phyloP scores from a whole-genome alignment of 495 filamentous ascomycete species.

The Apodospora peruviana region DNA sequence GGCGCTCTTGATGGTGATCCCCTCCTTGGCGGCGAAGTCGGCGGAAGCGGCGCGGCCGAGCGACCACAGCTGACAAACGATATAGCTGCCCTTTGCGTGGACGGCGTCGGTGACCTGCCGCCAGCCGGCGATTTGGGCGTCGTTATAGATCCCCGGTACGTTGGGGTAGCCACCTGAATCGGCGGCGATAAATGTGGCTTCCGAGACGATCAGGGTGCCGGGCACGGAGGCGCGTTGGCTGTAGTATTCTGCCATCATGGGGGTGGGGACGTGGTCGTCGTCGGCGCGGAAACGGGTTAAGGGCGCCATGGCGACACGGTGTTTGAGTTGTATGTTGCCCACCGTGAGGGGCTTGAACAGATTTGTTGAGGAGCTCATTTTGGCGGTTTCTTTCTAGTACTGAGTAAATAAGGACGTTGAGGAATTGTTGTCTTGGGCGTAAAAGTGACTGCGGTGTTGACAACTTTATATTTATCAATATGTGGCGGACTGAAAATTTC shows the following conservation, averaged over 20 bases:
- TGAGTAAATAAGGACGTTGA: too few relatives aligned
- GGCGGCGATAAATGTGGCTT: conserved; percentile 59
- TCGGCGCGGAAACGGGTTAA: conserved; percentile 42
- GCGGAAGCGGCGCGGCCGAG: conserved; percentile 53
- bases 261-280: conserved; percentile 39
- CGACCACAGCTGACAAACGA: conserved; percentile 65
- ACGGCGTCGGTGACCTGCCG: conserved; percentile 58
- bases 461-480: too few relatives aligned
- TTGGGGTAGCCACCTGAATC: conserved; percentile 47
- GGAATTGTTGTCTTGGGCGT: too few relatives aligned
- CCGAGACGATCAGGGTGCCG: conserved; percentile 60
- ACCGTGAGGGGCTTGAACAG: conserved; percentile 41
- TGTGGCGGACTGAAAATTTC: too few relatives aligned
- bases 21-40: conserved; percentile 33
- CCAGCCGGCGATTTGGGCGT: conserved; percentile 59
- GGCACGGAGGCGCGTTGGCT: conserved; percentile 51
- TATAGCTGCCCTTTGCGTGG: conserved; percentile 57
- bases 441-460: too few relatives aligned
- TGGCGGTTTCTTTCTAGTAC: conserved; percentile 1
- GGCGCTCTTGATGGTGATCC: conserved; percentile 37
- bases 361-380: conserved; percentile 6
- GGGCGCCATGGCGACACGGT: conserved; percentile 41
- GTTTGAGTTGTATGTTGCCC: conserved; percentile 28
- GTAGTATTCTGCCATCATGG: conserved; percentile 53
- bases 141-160: conserved; percentile 58